A percentile compares a stretch with the other conserved stretches of the same genome.
These are phyloP conservation scores for Syncephalastrum contaminatum DNA, from an alignment of 371 early-diverging fungal genomes.

Conservation along the genomic window DNA sequence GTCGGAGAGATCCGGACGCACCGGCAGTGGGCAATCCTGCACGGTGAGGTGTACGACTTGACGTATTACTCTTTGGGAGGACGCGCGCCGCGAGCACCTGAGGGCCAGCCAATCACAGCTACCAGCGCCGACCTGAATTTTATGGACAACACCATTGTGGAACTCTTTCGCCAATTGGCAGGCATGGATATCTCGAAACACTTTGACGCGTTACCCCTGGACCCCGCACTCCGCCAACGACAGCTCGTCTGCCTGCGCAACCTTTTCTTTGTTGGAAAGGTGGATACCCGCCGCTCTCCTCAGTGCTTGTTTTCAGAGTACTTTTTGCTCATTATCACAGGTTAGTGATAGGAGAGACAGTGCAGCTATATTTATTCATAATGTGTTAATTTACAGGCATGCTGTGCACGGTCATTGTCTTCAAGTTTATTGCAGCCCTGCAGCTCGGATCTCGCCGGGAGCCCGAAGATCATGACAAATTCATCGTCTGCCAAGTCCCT, in stretches of 20 bases:
- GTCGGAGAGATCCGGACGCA: constrained; percentile 40
- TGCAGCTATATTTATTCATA: neutral
- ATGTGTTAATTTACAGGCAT: constrained; percentile 31
- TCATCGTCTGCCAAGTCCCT: constrained; percentile 87
- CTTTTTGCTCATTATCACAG: constrained; percentile 73
- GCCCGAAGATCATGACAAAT: constrained; percentile 93
- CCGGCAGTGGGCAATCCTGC: constrained; percentile 45
- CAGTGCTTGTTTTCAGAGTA: constrained; percentile 86
- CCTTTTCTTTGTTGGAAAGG: constrained; percentile 80
- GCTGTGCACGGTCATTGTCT: constrained; percentile 80
- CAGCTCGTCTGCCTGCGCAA: constrained; percentile 72
- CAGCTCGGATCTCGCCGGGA: constrained; percentile 76
- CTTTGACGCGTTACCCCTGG: constrained; percentile 52
- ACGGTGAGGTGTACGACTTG: constrained; percentile 46
- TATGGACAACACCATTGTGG: constrained; percentile 59
- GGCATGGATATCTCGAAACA: constrained; percentile 69
- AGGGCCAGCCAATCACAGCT: constrained; percentile 24
- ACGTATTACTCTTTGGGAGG: constrained; percentile 46
- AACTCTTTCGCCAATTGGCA: constrained; percentile 60
- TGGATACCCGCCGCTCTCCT: constrained; percentile 77
- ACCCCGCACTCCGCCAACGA: constrained; percentile 28
- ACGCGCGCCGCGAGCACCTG: constrained; percentile 37
- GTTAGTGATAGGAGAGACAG: constrained; percentile 12
- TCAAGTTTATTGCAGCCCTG: constrained; percentile 92
- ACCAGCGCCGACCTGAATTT: constrained; percentile 61